These are phyloP conservation scores for Stachybotrys chlorohalonatus DNA, from an alignment of 2,329 filamentous ascomycete species.

Conservation along the genomic window DNA sequence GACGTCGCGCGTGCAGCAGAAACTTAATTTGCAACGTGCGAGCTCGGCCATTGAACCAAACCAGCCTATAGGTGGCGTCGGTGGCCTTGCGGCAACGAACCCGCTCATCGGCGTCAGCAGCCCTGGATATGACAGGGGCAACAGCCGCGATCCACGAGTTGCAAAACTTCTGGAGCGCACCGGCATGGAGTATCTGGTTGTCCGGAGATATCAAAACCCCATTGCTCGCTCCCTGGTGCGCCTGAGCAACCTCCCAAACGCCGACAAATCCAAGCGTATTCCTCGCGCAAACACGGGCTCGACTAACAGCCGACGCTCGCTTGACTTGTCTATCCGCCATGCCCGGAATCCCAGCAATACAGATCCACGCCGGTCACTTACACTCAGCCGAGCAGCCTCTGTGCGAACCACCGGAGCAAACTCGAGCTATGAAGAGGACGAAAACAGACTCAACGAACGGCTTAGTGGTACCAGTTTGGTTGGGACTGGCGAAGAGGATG, in stretches of 20 bases:
- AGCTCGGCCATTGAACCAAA: conserved; percentile 62
- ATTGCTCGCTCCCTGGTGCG: conserved; percentile 51
- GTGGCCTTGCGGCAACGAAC: conserved; percentile 31
- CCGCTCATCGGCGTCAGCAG: conserved; percentile 44
- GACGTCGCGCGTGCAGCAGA: conserved; percentile 64
- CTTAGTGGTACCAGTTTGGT: conserved; percentile 42
- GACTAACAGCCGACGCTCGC: conserved; percentile 24
- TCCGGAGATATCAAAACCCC: conserved; percentile 63
- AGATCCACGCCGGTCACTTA: conserved; percentile 19
- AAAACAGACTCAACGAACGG: conserved; percentile 26
- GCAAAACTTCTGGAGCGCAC: conserved; percentile 59
- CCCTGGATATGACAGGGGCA: conserved; percentile 42
- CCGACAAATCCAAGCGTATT: conserved; percentile 41
- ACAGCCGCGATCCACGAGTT: conserved; percentile 51
- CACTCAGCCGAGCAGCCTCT: conserved; percentile 23
- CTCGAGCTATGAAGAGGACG: conserved; percentile 40
- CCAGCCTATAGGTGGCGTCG: conserved; percentile 28
- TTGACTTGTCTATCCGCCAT: conserved; percentile 22
- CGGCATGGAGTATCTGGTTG: conserved; percentile 65
- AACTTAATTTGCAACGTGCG: conserved; percentile 64
- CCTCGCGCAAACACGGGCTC: conserved; percentile 28
- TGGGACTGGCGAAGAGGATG: conserved; percentile 40
- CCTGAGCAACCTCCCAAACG: conserved; percentile 36
- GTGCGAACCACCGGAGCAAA: conserved; percentile 27
- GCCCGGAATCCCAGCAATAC: conserved; percentile 30